Percentiles rank a stretch among this genome's conserved stretches.
These are phyloP conservation scores for Raffaelea albimanens DNA, from an alignment of 2,329 filamentous ascomycete species.

Conservation along the genomic window DNA sequence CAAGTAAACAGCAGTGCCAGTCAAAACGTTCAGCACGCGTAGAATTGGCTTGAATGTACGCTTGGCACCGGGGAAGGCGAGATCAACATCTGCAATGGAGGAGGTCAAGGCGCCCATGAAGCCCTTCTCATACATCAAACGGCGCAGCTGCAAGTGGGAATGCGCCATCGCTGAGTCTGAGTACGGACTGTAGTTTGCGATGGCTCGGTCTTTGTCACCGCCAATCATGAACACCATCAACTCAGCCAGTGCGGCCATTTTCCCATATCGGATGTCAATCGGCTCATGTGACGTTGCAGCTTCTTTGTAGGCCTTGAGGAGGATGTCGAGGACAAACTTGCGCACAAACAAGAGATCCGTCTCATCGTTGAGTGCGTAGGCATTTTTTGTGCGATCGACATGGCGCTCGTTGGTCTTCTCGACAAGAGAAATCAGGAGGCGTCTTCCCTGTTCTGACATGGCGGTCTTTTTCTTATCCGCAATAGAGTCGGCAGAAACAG, in stretches of 20 bases:
- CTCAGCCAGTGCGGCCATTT: slow-evolving; percentile 79
- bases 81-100: slow-evolving; percentile 89
- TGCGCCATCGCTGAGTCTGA: slow-evolving; percentile 23
- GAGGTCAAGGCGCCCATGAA: slow-evolving; percentile 81
- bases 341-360: slow-evolving; percentile 83
- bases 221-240: slow-evolving; percentile 89
- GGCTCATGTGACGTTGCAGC: slow-evolving; percentile 69
- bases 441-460: slow-evolving; percentile 78
- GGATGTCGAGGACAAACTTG: slow-evolving; percentile 88
- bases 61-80: slow-evolving; percentile 89
- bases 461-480: slow-evolving; percentile 73
- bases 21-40: slow-evolving; percentile 77
- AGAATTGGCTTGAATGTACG: slow-evolving; percentile 94
- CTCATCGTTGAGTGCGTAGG: slow-evolving; percentile 64
- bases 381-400: slow-evolving; percentile 45
- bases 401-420: slow-evolving; percentile 75
- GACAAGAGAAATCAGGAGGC: slow-evolving; percentile 77
- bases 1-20: slow-evolving; percentile 75
- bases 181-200: slow-evolving; percentile 24
- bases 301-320: slow-evolving; percentile 85
- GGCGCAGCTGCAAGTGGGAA: slow-evolving; percentile 76
- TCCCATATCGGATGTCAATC: slow-evolving; percentile 76
- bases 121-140: slow-evolving; percentile 97
- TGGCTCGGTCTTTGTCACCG: slow-evolving; percentile 63
- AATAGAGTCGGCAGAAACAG: slow-evolving; percentile 25